phyloP scores from a whole-genome alignment of 2,329 filamentous ascomycete genomes.

The Penicillium fuscoglaucum region DNA sequence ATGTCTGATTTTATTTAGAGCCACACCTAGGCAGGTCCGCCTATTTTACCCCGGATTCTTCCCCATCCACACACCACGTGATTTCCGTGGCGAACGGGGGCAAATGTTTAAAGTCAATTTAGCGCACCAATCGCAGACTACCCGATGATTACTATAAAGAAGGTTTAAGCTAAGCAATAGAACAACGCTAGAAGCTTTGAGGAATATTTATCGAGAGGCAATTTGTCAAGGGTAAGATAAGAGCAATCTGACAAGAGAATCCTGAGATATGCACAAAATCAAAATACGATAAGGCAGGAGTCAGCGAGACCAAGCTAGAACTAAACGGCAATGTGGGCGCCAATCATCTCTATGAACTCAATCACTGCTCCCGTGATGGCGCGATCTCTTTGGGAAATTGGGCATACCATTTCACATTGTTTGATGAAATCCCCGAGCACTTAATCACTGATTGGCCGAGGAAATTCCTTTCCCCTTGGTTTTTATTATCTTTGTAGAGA shows the following conservation, averaged over 20 bases:
- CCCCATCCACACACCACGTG: background rate
- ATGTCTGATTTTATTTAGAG: background rate
- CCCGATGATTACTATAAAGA: background rate
- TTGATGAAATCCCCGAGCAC: background rate
- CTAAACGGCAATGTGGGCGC: background rate
- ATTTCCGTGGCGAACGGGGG: background rate
- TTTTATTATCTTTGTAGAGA: background rate
- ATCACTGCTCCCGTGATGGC: background rate
- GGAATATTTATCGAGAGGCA: background rate
- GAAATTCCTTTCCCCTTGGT: background rate
- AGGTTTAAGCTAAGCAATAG: background rate
- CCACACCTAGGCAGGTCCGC: background rate
- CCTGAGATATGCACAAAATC: background rate
- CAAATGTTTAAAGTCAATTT: slow-evolving; percentile 2
- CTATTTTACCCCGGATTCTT: slow-evolving; percentile 8
- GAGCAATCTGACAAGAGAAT: slow-evolving; percentile 5
- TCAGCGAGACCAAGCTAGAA: background rate
- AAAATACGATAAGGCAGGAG: slow-evolving; percentile 1
- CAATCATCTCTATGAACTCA: background rate
- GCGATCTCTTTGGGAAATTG: background rate
- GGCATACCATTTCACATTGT: background rate
- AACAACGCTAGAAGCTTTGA: background rate
- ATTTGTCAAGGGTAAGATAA: slow-evolving; percentile 5
- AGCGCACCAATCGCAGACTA: background rate
- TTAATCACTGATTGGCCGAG: background rate